These are phyloP conservation scores for Andrographis paniculata DNA, from an alignment of 305 asterid genomes.

Conservation along the genomic window DNA sequence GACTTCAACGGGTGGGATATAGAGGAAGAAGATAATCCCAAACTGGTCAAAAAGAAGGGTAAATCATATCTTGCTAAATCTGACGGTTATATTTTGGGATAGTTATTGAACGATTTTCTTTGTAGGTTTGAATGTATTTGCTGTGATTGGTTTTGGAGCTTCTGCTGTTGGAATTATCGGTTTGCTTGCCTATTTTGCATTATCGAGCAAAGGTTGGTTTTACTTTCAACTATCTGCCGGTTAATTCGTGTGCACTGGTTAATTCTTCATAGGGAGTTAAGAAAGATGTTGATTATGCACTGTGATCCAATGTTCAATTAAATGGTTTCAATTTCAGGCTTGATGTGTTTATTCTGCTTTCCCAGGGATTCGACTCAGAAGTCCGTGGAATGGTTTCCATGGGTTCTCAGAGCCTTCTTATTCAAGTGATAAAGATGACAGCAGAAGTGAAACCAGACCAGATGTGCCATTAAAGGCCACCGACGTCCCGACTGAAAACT, in stretches of 20 bases:
- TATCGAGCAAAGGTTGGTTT: constrained; percentile 43
- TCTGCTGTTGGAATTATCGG: constrained; percentile 56
- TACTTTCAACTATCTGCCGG: neutral
- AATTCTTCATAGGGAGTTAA: no score
- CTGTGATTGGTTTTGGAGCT: constrained; percentile 52
- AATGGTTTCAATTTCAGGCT: constrained; percentile 8
- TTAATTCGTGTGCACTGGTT: neutral
- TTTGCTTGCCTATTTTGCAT: constrained; percentile 38
- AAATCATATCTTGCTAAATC: constrained; percentile 7
- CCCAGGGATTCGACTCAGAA: constrained; percentile 40
- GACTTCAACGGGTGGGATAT: constrained; percentile 83
- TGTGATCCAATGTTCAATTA: neutral
- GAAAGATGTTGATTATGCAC: no score
- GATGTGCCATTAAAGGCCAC: constrained; percentile 26
- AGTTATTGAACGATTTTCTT: constrained; percentile 14
- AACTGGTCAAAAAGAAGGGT: constrained; percentile 28
- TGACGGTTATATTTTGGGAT: neutral
- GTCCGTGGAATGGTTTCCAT: constrained; percentile 26
- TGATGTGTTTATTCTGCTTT: constrained; percentile 11
- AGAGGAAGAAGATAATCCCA: constrained; percentile 32
- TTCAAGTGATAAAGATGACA: constrained; percentile 21
- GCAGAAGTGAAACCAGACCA: constrained; percentile 24
- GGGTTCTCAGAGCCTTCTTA: constrained; percentile 23
- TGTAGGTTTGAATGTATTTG: constrained; percentile 48
- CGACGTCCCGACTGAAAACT: constrained; percentile 26